Evolutionary conservation across 805 yeast species (phyloP), one percentile per base, ranked within the genome.

Genomic region (Nakazawaea siamensis): DNA sequence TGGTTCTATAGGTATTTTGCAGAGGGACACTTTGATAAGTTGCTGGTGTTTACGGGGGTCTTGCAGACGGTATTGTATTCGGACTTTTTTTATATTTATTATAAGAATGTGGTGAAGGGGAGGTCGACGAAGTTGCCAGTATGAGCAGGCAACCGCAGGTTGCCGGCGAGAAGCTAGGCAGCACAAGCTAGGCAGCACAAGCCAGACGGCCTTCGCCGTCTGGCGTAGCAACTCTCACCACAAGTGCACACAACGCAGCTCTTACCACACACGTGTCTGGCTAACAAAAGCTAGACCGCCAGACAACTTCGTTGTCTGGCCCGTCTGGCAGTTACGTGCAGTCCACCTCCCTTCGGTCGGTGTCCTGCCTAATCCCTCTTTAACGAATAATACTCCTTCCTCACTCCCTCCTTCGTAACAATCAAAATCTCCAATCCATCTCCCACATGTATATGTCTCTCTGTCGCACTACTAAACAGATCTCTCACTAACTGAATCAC

Each of bases 361-460:
- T n/a, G n/a, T n/a, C n/a, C n/a, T n/a, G n/a, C 23, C 46, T 62
- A 90, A 66, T 90, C 97, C 57, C 82, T 78, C 73, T 92, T 86
- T 57, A 92, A 69, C 40, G 94, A 94, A 55, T 63, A 81, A 59
- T 74, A 80, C 56, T 85, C 94, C 28, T 73, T 77, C 62, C 80
- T 73, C 32, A 86, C 84, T 34, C 98, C 98, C 17, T 87, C 95
- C 55, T 87, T 88, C 11, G 97, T 86, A 40, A 90, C 88, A 48
- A 92, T 83, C 45, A 82, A 65, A 32, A 92, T 80, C 59, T 92
- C 95, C 43, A 92, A 70, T 5, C 92, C 94, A 65, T 92, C 98
- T 66, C 98, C 98, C 35, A 92, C 97, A 48, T 88, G 94, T 48
- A 92, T 92, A 60, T 92, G 97, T 70, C 98, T 82, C 64, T 92